Evolutionary conservation across 192 early-diverging fungal genomes (phyloP).

Genomic region (Backusella morwellensis): DNA sequence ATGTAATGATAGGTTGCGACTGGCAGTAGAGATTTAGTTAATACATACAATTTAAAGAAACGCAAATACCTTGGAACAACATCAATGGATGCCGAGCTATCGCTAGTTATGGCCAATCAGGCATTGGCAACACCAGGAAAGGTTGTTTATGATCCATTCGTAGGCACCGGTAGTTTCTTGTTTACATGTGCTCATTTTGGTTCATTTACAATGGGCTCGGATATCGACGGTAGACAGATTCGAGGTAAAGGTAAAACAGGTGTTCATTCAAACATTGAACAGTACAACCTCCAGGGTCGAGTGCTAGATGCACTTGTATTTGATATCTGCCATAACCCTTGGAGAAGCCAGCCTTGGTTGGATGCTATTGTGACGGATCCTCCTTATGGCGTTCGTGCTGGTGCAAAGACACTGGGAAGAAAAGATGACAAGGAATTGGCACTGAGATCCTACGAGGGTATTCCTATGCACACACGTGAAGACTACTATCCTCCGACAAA

Average conservation of each 20-base stretch:
- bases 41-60: slow-evolving; percentile 94
- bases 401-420: slow-evolving; percentile 87
- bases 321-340: slow-evolving; percentile 88
- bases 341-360: slow-evolving; percentile 60
- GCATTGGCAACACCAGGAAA: slow-evolving; percentile 72
- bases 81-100: slow-evolving; percentile 97
- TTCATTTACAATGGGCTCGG: slow-evolving; percentile 85
- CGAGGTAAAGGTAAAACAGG: slow-evolving; percentile 72
- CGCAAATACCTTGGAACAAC: slow-evolving; percentile 94
- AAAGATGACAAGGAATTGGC: slow-evolving; percentile 46
- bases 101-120: slow-evolving; percentile 95
- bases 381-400: slow-evolving; percentile 96
- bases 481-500: slow-evolving; percentile 89
- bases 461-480: slow-evolving; percentile 43
- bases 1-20: slow-evolving; percentile 50
- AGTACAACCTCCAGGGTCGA: slow-evolving; percentile 71
- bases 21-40: slow-evolving; percentile 70
- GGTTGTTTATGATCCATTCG: slow-evolving; percentile 94
- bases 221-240: slow-evolving; percentile 98
- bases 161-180: slow-evolving; percentile 93
- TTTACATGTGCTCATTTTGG: slow-evolving; percentile 95
- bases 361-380: slow-evolving; percentile 96
- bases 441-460: slow-evolving; percentile 43
- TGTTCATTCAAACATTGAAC: slow-evolving; percentile 77
- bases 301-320: slow-evolving; percentile 84